Conservation (phyloP, 139 green algal species). For the Closterium sp. region DNA sequence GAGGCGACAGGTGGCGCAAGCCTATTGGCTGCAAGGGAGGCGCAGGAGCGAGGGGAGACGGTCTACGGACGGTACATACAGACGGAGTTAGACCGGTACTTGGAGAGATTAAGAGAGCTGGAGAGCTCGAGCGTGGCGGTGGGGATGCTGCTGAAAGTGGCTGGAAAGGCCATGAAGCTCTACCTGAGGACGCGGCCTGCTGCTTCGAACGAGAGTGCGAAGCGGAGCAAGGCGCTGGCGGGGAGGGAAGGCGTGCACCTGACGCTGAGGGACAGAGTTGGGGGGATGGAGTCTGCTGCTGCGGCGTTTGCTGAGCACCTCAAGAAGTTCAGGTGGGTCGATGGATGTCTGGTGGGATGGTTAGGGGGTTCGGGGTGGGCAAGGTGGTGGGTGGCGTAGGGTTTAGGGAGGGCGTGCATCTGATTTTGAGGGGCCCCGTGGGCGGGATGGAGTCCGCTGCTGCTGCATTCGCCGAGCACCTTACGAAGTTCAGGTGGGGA, state of each 20-base stretch:
- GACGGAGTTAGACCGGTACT: constrained; percentile 62
- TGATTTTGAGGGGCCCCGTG: background rate
- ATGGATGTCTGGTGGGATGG: background rate
- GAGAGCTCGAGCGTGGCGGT: background rate
- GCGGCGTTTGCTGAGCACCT: constrained; percentile 38
- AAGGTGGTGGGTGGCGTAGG: background rate
- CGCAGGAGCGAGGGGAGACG: constrained; percentile 3
- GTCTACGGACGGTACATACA: constrained; percentile 53
- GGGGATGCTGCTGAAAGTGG: constrained; percentile 9
- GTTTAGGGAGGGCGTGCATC: background rate
- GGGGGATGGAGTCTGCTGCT: background rate
- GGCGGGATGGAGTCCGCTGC: constrained; percentile 5
- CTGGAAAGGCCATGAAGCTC: constrained; percentile 77
- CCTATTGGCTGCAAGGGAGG: constrained; percentile 1
- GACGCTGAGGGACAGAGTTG: background rate
- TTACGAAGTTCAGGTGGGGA: constrained; percentile 46
- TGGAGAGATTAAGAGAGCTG: constrained; percentile 67
- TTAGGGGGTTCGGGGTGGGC: background rate
- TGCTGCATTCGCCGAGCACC: constrained; percentile 31
- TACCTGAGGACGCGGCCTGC: constrained; percentile 85
- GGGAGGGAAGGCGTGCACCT: too few relatives aligned
- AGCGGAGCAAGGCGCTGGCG: constrained; percentile 49
- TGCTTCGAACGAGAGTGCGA: constrained; percentile 69
- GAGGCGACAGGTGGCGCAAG: background rate
- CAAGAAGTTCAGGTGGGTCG: constrained; percentile 38